phyloP scores from a whole-genome alignment of 139 green algal species.

The Pleodorina starrii region DNA sequence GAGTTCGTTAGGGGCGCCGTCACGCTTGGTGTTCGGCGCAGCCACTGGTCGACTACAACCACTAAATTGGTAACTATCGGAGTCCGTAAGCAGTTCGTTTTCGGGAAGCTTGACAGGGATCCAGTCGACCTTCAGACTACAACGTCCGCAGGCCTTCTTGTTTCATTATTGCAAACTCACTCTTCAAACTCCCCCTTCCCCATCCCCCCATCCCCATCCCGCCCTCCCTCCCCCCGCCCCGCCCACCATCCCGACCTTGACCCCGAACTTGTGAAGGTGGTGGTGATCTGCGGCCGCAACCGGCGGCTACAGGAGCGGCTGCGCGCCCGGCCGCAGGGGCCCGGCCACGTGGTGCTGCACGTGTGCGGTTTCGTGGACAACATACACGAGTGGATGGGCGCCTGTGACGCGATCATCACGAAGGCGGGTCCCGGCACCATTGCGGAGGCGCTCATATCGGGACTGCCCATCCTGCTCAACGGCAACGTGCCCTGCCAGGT shows the following conservation, averaged over 20 bases:
- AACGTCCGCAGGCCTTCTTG: too few relatives aligned
- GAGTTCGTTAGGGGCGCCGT: too few relatives aligned
- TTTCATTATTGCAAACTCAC: neutral
- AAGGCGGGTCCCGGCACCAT: constrained; percentile 97
- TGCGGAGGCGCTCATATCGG: constrained; percentile 94
- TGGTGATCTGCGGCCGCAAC: constrained; percentile 97
- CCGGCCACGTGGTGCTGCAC: constrained; percentile 26
- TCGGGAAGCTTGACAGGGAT: too few relatives aligned
- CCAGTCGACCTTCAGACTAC: too few relatives aligned
- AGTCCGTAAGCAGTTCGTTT: too few relatives aligned
- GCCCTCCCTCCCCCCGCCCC: neutral
- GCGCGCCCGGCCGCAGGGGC: constrained; percentile 25
- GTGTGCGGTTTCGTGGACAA: constrained; percentile 93
- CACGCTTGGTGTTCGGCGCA: too few relatives aligned
- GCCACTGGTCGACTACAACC: too few relatives aligned
- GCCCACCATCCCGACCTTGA: neutral
- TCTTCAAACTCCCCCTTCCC: neutral
- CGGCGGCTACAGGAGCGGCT: constrained; percentile 82
- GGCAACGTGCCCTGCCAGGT: constrained; percentile 97
- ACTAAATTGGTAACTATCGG: too few relatives aligned
- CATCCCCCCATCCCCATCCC: too few relatives aligned
- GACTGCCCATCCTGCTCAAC: constrained; percentile 97
- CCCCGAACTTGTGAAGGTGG: constrained; percentile 60
- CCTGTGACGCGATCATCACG: constrained; percentile 91
- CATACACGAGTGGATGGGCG: constrained; percentile 94